phyloP scores from a whole-genome alignment of 768 basidiomycete species.

The Podaxis sp. region DNA sequence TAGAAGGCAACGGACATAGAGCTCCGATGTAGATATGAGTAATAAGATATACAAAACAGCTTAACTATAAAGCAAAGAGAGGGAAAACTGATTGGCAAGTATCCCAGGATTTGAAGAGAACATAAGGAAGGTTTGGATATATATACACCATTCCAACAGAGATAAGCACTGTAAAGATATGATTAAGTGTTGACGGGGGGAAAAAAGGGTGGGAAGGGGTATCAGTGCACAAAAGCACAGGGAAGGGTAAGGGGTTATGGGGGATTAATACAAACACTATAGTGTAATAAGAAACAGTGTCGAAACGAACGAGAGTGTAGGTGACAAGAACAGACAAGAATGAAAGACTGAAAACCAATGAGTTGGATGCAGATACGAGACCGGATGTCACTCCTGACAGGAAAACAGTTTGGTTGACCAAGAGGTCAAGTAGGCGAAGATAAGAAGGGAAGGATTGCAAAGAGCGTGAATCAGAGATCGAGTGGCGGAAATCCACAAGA shows the following conservation, averaged over 20 bases:
- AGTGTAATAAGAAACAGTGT: background rate
- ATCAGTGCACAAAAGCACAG: background rate
- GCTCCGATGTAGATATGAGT: slow-evolving; percentile 5
- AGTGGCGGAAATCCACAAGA: background rate
- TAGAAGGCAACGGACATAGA: background rate
- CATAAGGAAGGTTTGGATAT: background rate
- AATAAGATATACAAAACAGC: slow-evolving; percentile 12
- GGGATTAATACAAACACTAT: slow-evolving; percentile 1
- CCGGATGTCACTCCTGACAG: background rate
- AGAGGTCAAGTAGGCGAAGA: background rate
- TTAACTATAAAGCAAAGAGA: slow-evolving; percentile 6
- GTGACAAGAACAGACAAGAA: background rate
- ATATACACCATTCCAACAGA: slow-evolving; percentile 7
- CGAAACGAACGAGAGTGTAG: background rate
- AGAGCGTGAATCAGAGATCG: background rate
- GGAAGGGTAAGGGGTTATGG: background rate
- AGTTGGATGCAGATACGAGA: background rate
- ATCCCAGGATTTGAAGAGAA: background rate
- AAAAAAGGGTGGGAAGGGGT: background rate
- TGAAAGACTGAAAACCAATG: background rate
- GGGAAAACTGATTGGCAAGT: background rate
- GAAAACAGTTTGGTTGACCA: background rate
- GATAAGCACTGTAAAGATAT: background rate
- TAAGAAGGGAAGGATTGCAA: background rate
- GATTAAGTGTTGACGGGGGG: background rate